phyloP scores from a whole-genome alignment of 2,329 filamentous ascomycete genomes.

The Apiospora saccharicola region DNA sequence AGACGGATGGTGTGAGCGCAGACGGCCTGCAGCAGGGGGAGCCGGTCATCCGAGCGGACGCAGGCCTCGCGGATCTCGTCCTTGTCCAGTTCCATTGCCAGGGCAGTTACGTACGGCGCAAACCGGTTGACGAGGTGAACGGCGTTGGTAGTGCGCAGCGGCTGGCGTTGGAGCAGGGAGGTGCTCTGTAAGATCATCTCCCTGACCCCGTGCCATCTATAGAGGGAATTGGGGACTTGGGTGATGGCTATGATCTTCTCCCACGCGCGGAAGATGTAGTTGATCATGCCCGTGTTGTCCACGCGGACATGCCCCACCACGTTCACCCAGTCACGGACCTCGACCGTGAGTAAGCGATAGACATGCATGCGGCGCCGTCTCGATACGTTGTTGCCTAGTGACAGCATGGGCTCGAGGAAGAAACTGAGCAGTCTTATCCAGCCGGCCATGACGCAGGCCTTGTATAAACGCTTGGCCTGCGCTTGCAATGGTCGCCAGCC shows the following conservation, averaged over 20 bases:
- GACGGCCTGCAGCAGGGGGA: not conserved
- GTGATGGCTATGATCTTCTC: too few relatives aligned
- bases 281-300: not conserved
- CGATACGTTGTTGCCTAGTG: too few relatives aligned
- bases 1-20: not conserved
- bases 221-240: not conserved
- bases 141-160: not conserved
- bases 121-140: not conserved
- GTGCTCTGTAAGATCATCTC: too few relatives aligned
- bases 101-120: too few relatives aligned
- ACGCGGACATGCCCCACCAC: not conserved
- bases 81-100: not conserved
- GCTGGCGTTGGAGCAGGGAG: not conserved
- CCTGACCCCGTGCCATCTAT: not conserved
- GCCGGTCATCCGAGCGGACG: not conserved
- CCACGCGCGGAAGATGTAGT: not conserved
- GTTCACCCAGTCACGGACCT: not conserved
- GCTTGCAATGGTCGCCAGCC: too few relatives aligned
- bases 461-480: not conserved
- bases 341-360: not conserved
- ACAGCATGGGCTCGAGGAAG: not conserved
- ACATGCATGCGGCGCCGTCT: accelerated
- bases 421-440: not conserved
- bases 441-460: not conserved
- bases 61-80: not conserved